Percentiles rank a stretch among this genome's conserved stretches.
These are phyloP conservation scores for Gypsophila paniculata DNA, from an alignment of 179 eudicot genomes.

Conservation along the genomic window DNA sequence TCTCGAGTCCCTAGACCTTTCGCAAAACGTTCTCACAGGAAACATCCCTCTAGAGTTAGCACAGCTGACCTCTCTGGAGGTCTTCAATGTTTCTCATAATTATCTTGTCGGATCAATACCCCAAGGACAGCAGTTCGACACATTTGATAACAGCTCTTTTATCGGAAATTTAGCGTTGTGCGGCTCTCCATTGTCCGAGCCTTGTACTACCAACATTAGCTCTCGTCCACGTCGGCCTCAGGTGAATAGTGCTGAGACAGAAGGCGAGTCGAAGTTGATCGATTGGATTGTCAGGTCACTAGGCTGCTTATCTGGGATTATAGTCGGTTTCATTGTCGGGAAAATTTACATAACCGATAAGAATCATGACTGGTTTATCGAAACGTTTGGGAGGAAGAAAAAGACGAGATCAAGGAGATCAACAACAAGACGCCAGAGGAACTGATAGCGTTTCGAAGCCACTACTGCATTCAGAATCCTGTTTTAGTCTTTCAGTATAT, in stretches of 20 bases:
- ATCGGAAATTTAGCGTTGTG: slow-evolving; percentile 31
- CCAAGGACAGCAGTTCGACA: slow-evolving; percentile 23
- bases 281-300: slow-evolving; percentile 30
- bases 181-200: slow-evolving; percentile 28
- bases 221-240: too few species aligned
- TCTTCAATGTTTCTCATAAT: slow-evolving; percentile 33
- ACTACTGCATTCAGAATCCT: neutral
- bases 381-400: slow-evolving; percentile 18
- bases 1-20: slow-evolving; percentile 35
- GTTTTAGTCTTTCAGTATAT: too few species aligned
- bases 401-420: slow-evolving; percentile 10
- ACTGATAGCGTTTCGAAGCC: too few species aligned
- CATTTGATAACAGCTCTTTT: slow-evolving; percentile 30
- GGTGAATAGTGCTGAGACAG: too few species aligned
- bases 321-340: slow-evolving; percentile 30
- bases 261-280: slow-evolving; percentile 14
- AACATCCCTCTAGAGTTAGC: slow-evolving; percentile 23
- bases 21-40: slow-evolving; percentile 29
- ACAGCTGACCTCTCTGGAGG: slow-evolving; percentile 17
- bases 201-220: slow-evolving; percentile 9
- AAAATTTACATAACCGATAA: slow-evolving; percentile 20
- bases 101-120: slow-evolving; percentile 34
- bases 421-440: neutral
- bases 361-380: slow-evolving; percentile 31
- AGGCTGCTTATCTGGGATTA: slow-evolving; percentile 31